These are phyloP conservation scores for Fraxinus excelsior DNA, from an alignment of 257 asterid genomes.

Conservation along the genomic window DNA sequence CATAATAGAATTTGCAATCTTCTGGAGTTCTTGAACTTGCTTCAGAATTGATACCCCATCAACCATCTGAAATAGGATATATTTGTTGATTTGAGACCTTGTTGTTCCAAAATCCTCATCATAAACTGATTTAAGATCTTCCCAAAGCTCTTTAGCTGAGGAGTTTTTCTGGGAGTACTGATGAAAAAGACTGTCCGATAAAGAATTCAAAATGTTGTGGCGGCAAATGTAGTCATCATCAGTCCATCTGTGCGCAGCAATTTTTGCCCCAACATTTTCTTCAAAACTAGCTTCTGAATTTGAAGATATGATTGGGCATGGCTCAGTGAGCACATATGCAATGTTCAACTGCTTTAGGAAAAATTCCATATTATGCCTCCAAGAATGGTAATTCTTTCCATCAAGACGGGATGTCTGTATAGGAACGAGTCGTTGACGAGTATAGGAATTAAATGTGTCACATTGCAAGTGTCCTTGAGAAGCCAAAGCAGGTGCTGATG, in stretches of 20 bases:
- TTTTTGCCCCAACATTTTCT: constrained; percentile 39
- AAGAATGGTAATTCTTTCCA: constrained; percentile 61
- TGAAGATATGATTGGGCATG: constrained; percentile 43
- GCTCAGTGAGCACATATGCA: constrained; percentile 53
- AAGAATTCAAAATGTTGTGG: constrained; percentile 58
- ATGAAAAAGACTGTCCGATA: constrained; percentile 55
- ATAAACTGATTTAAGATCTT: constrained; percentile 49
- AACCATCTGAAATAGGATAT: constrained; percentile 61
- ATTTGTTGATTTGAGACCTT: constrained; percentile 60
- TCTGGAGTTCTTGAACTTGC: constrained; percentile 64
- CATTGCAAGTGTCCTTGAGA: constrained; percentile 26
- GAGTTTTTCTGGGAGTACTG: constrained; percentile 47
- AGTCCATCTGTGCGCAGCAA: constrained; percentile 47
- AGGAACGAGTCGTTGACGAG: constrained; percentile 38
- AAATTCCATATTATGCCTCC: constrained; percentile 67
- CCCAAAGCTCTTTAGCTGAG: constrained; percentile 73
- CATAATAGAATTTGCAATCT: constrained; percentile 44
- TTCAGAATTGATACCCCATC: constrained; percentile 57
- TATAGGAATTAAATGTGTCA: constrained; percentile 18
- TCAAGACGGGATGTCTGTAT: constrained; percentile 57
- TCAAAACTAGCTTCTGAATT: constrained; percentile 33
- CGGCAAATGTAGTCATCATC: constrained; percentile 63
- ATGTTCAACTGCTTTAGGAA: constrained; percentile 54
- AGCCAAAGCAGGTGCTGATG: constrained; percentile 27
- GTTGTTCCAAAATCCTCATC: constrained; percentile 67